phyloP scores from a whole-genome alignment of 75 land plant genomes.

The Sequoia sempervirens region DNA sequence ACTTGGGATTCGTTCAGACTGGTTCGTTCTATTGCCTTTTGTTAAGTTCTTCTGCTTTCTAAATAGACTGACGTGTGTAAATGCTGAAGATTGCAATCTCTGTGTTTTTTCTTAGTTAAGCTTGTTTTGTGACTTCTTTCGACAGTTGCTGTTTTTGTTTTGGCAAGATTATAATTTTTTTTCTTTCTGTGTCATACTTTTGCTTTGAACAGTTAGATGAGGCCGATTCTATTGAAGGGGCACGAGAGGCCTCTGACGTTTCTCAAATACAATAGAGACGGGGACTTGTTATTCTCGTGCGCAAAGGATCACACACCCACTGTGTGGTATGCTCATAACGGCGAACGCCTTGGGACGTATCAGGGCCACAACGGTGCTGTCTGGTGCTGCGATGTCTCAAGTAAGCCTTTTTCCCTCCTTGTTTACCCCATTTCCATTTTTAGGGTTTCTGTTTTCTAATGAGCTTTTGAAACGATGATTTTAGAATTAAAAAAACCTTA shows the following conservation, averaged over 20 bases:
- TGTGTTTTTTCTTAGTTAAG: no score
- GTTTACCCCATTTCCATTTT: not conserved
- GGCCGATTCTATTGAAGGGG: constrained; percentile 96
- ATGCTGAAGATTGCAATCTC: no score
- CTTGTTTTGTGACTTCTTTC: no score
- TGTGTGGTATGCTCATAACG: constrained; percentile 93
- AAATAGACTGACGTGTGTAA: no score
- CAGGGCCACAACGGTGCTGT: constrained; percentile 96
- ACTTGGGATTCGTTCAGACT: no score
- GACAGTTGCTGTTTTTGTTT: not conserved
- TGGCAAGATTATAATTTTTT: not conserved
- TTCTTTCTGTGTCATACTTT: not conserved
- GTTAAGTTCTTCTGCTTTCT: no score
- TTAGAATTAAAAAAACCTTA: not conserved
- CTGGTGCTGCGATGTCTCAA: constrained; percentile 92
- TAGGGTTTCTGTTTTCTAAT: no score
- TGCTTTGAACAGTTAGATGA: constrained; percentile 38
- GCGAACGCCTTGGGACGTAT: constrained; percentile 95
- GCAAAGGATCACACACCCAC: constrained; percentile 94
- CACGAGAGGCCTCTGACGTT: constrained; percentile 95
- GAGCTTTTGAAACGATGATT: not conserved
- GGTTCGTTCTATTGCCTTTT: no score
- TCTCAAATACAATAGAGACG: constrained; percentile 86
- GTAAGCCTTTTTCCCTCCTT: constrained; percentile 27
- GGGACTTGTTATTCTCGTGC: constrained; percentile 90